These are phyloP conservation scores for Hypericum androsaemum DNA, from an alignment of 345 rosid genomes.

Conservation along the genomic window DNA sequence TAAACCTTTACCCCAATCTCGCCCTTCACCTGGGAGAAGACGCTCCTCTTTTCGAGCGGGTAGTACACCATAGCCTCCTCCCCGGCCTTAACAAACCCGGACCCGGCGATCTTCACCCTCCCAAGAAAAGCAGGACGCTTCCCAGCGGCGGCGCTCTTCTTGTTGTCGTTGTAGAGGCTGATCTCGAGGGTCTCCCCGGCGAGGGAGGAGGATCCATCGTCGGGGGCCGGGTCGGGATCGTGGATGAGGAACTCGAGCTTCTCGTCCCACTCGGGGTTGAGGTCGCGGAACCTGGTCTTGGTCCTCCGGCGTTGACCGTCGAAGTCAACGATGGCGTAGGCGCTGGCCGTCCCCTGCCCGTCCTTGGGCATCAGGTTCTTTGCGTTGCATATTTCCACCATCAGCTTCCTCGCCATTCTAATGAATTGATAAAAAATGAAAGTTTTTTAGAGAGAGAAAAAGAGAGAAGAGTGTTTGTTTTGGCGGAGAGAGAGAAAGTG, in stretches of 20 bases:
- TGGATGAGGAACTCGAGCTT: slow-evolving; percentile 65
- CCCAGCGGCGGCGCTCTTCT: slow-evolving; percentile 21
- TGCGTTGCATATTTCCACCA: slow-evolving; percentile 74
- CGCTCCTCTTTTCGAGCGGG: slow-evolving; percentile 83
- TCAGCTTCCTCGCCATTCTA: slow-evolving; percentile 62
- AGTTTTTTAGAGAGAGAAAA: not conserved
- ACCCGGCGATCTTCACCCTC: slow-evolving; percentile 62
- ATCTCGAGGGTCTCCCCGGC: slow-evolving; percentile 57
- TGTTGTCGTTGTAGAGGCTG: slow-evolving; percentile 72
- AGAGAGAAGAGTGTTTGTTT: slow-evolving; percentile 10
- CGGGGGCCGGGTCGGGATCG: slow-evolving; percentile 39
- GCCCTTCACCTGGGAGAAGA: slow-evolving; percentile 78
- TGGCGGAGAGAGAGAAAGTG: not conserved
- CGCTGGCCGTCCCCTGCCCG: slow-evolving; percentile 91
- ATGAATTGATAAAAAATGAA: not conserved
- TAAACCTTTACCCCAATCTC: slow-evolving; percentile 69
- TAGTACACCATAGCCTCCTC: slow-evolving; percentile 61
- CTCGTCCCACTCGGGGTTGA: slow-evolving; percentile 92
- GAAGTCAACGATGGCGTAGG: slow-evolving; percentile 69
- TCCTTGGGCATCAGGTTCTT: slow-evolving; percentile 82
- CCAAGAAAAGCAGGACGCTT: slow-evolving; percentile 67
- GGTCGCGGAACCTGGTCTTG: slow-evolving; percentile 67
- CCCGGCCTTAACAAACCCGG: slow-evolving; percentile 40
- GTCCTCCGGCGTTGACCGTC: slow-evolving; percentile 78
- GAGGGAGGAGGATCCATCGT: slow-evolving; percentile 49